These are phyloP conservation scores for Gillenia trifoliata DNA, from an alignment of 306 rosid species.

Conservation along the genomic window DNA sequence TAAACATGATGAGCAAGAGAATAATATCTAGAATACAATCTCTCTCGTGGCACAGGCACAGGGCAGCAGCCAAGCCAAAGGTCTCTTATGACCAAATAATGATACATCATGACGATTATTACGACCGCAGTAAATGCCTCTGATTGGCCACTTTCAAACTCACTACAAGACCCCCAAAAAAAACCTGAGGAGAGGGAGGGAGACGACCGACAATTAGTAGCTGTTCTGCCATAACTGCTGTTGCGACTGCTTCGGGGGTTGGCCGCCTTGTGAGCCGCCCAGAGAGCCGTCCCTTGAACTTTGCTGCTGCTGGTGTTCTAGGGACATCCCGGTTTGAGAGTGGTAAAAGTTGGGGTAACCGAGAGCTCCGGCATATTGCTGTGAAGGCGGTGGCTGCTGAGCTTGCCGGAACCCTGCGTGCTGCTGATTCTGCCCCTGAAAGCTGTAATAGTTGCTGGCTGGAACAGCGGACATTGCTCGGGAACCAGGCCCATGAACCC, in stretches of 20 bases:
- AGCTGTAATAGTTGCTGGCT: conserved; percentile 69
- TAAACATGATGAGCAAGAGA: conserved; percentile 44
- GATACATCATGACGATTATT: conserved; percentile 48
- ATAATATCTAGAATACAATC: conserved; percentile 61
- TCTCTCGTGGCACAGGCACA: conserved; percentile 45
- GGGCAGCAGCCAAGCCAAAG: conserved; percentile 61
- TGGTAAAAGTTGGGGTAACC: conserved; percentile 83
- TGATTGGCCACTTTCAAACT: conserved; percentile 59
- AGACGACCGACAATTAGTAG: conserved; percentile 65
- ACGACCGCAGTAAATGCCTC: conserved; percentile 37
- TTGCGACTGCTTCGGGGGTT: conserved; percentile 86
- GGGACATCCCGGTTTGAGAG: conserved; percentile 73
- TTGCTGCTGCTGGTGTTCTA: conserved; percentile 89
- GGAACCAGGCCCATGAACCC: conserved; percentile 97
- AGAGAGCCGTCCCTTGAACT: conserved; percentile 73
- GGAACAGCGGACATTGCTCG: conserved; percentile 88
- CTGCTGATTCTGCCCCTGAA: conserved; percentile 96
- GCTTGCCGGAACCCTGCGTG: conserved; percentile 74
- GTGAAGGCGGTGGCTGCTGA: conserved; percentile 68
- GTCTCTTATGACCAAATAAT: conserved; percentile 73
- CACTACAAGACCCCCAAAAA: conserved; percentile 58
- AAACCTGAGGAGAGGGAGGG: conserved; percentile 42
- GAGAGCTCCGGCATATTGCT: conserved; percentile 53
- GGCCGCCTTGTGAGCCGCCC: conserved; percentile 69
- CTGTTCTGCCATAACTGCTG: conserved; percentile 95